Evolutionary conservation across 2,329 filamentous ascomycete species (phyloP), one percentile per base, ranked within the genome.

Genomic region (Cadophora gregata): DNA sequence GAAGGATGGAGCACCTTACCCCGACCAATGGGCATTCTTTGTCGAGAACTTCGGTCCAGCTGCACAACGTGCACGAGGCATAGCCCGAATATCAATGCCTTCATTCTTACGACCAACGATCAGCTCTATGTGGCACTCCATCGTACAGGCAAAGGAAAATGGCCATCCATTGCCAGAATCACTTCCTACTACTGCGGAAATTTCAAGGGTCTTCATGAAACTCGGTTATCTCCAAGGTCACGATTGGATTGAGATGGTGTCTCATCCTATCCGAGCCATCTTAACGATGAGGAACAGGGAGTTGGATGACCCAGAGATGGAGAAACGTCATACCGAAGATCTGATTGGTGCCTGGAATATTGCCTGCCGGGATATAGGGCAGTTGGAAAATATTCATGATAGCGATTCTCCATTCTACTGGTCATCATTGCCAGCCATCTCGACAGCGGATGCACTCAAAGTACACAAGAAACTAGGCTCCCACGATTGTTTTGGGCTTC

Each of bases 311-410:
- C 36, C n/a, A 31, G 33, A 67, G 70, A 59, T 61, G 68, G 45
- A 58, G 25, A 47, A 45, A 47, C 61, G 48, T 8, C 64, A 75
- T 19, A 42, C 72, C 27, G 24, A 36, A 24, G 76, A 78, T 67
- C 65, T 77, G 27, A 63, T 77, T 6, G 75, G 70, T 36, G 67
- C 73, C 38, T 78, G 76, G 76, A 75, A 75, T 61, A 67, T 75
- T 56, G 70, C 73, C 21, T 75, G 71, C 65, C 72, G 71, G 8
- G 62, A 60, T 19, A 21, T 51, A 50, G 66, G 63, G 19, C 61
- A 53, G 5, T 48, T 64, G 9, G 10, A 63, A 25, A 53, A 65
- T 19, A 59, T 67, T 55, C 67, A 70, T 45, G 21, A 62, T 31
- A 53, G 47, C 24, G 55, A 51, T 29, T 67, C 68, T 27, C 50